phyloP scores from a whole-genome alignment of 768 basidiomycete species.

The Podaxis sp. region DNA sequence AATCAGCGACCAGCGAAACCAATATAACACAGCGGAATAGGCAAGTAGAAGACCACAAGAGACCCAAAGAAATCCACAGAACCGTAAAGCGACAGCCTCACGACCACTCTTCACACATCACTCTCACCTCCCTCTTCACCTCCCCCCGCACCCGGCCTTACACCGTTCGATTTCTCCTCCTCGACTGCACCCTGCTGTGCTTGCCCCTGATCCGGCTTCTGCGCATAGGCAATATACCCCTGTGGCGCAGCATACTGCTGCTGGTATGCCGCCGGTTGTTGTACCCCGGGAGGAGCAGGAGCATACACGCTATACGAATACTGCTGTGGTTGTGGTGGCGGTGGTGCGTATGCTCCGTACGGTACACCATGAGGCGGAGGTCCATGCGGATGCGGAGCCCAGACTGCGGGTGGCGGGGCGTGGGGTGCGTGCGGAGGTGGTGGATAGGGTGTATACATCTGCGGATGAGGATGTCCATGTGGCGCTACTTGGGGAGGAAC shows the following conservation, averaged over 20 bases:
- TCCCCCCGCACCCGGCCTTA: not conserved
- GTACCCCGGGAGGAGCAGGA: not conserved
- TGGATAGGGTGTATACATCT: constrained; percentile 27
- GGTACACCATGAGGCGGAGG: not conserved
- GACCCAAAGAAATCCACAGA: not conserved
- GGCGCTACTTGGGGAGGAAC: constrained; percentile 1
- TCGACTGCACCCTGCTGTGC: not conserved
- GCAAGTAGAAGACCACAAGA: not conserved
- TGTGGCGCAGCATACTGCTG: constrained; percentile 1
- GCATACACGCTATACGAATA: constrained; percentile 2
- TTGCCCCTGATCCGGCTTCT: not conserved
- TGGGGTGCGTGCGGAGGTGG: constrained; percentile 28
- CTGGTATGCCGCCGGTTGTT: not conserved
- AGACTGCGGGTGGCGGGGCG: constrained; percentile 10
- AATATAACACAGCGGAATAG: not conserved
- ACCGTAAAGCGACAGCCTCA: not conserved
- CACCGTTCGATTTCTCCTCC: not conserved
- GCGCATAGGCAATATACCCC: not conserved
- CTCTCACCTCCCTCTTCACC: not conserved
- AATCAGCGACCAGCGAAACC: no score
- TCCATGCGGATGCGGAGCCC: constrained; percentile 9
- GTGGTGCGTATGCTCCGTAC: constrained; percentile 6
- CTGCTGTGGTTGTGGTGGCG: constrained; percentile 11
- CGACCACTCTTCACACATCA: not conserved
- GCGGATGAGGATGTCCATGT: constrained; percentile 14